Percentiles rank a stretch among this genome's conserved stretches.
phyloP scores from a whole-genome alignment of 2,329 filamentous ascomycete species.

The Simplicillium aogashimaense region DNA sequence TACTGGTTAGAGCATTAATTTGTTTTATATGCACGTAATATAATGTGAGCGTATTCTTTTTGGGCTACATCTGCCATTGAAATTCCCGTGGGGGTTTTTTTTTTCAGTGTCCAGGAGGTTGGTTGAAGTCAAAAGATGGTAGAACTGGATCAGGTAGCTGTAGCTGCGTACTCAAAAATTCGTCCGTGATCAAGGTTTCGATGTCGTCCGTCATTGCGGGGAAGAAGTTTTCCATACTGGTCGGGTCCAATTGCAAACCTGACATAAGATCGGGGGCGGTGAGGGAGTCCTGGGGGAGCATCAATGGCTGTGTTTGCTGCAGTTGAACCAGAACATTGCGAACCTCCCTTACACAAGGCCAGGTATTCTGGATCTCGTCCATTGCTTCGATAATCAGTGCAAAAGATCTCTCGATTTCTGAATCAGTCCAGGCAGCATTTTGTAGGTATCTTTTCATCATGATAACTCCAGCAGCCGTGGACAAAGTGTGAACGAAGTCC shows the following conservation, averaged over 20 bases:
- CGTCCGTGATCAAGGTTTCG: constrained; percentile 22
- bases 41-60: too few relatives aligned
- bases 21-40: too few relatives aligned
- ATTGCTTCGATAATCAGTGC: constrained; percentile 38
- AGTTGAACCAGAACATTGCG: constrained; percentile 20
- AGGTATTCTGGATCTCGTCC: constrained; percentile 39
- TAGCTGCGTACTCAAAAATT: constrained; percentile 22
- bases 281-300: constrained; percentile 20
- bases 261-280: constrained; percentile 22
- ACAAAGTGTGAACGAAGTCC: constrained; percentile 38
- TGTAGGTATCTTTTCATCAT: constrained; percentile 35
- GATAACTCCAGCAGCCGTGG: constrained; percentile 33
- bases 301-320: constrained; percentile 17
- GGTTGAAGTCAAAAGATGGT: constrained; percentile 20
- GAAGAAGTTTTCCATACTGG: constrained; percentile 15
- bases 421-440: constrained; percentile 26
- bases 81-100: too few relatives aligned
- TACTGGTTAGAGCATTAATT: too few relatives aligned
- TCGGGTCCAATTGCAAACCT: constrained; percentile 16
- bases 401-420: constrained; percentile 37
- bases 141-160: constrained; percentile 15
- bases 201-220: constrained; percentile 16
- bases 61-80: too few relatives aligned
- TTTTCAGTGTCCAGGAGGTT: constrained; percentile 7
- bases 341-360: constrained; percentile 34